These are phyloP conservation scores for Suillus plorans DNA, from an alignment of 768 basidiomycete species.

Conservation along the genomic window DNA sequence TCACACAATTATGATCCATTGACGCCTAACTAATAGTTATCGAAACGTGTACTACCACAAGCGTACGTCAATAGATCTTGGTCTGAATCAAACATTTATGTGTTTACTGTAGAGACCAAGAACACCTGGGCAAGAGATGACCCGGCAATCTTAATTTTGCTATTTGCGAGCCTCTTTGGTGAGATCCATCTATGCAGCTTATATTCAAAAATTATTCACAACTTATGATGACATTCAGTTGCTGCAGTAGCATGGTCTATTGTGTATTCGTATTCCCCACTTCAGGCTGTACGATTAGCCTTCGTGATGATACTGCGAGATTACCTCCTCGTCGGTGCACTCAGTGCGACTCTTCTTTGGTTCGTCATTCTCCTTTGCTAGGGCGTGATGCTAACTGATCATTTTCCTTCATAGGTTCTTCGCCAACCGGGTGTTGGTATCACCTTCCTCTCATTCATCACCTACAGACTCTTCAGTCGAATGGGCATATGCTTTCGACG, in stretches of 20 bases:
- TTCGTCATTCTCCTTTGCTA: conserved; percentile 30
- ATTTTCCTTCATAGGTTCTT: conserved; percentile 48
- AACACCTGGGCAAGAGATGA: conserved; percentile 98
- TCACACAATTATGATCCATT: conserved; percentile 7
- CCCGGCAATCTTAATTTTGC: conserved; percentile 89
- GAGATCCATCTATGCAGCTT: conserved; percentile 1
- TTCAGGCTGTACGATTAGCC: conserved; percentile 61
- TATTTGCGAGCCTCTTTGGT: conserved; percentile 79
- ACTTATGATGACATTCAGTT: conserved; percentile 41
- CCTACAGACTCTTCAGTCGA: conserved; percentile 74
- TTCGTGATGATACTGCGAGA: conserved; percentile 87
- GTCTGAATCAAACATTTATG: neutral
- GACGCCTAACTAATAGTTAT: conserved; percentile 50
- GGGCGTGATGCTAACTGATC: conserved; percentile 17
- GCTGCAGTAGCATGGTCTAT: conserved; percentile 85
- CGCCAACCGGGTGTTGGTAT: conserved; percentile 68
- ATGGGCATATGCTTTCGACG: conserved; percentile 96
- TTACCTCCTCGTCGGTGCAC: conserved; percentile 76
- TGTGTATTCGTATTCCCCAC: conserved; percentile 65
- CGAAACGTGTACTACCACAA: conserved; percentile 98
- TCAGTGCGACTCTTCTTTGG: conserved; percentile 79
- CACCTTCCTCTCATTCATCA: conserved; percentile 70
- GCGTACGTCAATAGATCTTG: conserved; percentile 44
- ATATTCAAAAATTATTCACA: neutral
- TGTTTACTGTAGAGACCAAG: conserved; percentile 73